A percentile compares a stretch with the other conserved stretches of the same genome.
Evolutionary conservation across 108 stramenopile genomes (phyloP).

Genomic region (Hondaea fermentalgiana): DNA sequence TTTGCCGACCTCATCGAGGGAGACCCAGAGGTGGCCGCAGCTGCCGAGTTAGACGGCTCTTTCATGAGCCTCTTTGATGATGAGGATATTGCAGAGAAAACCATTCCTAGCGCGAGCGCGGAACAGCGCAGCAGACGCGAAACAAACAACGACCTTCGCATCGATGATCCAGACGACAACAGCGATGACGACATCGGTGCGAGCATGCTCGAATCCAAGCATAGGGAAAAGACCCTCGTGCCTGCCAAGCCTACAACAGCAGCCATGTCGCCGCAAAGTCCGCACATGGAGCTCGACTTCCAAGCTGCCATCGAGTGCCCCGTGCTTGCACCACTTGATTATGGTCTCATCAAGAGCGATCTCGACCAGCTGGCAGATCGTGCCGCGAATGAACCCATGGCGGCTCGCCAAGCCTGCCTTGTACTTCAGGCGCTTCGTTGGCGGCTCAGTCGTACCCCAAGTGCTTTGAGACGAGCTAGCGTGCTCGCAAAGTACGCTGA

Average conservation of each 20-base stretch:
- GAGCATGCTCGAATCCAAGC: too few relatives aligned
- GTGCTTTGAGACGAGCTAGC: not conserved
- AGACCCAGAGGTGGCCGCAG: not conserved
- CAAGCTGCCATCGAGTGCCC: not conserved
- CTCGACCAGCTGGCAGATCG: not conserved
- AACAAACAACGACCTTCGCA: too few relatives aligned
- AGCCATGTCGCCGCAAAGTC: not conserved
- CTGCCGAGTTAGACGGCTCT: not conserved
- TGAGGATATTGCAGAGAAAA: too few relatives aligned
- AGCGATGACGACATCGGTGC: too few relatives aligned
- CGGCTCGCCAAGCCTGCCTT: not conserved
- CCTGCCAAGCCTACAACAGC: not conserved
- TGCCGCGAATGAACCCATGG: not conserved
- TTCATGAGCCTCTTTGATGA: too few relatives aligned
- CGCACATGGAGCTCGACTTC: not conserved
- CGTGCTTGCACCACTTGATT: not conserved
- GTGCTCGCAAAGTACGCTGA: not conserved
- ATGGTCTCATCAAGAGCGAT: not conserved
- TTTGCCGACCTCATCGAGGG: not conserved
- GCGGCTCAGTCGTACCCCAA: not conserved
- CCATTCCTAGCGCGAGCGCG: too few relatives aligned
- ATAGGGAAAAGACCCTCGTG: not conserved
- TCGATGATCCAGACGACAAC: too few relatives aligned
- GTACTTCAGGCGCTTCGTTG: constrained; percentile 1
- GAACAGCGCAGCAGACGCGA: too few relatives aligned